Evolutionary conservation across 768 basidiomycete species (phyloP), one percentile per base, ranked within the genome.

Genomic region (Lactarius psammicola): DNA sequence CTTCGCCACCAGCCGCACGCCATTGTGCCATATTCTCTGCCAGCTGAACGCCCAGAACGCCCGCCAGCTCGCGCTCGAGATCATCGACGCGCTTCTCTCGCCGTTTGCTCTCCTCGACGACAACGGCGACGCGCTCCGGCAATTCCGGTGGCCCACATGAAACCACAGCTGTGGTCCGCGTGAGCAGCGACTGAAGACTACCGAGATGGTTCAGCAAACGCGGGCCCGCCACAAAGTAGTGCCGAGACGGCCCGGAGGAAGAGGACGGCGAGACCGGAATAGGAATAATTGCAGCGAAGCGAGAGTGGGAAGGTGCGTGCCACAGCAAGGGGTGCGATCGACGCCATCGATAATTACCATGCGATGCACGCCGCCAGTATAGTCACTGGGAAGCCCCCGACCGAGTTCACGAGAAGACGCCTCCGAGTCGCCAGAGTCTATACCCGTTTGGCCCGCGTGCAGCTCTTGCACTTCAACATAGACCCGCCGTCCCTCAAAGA

Each of bases 291-390:
- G 85, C 34, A 90, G 81, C 70, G 87, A 86, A 68, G 87, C 81
- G 57, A 95, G 81, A 60, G 85, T 86, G 7, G 93, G 90, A 60
- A 89, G 81, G 74, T 97, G 95, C 18, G 94, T 92, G 13, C 91
- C 89, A 63, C 89, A 90, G 75, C 92, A 92, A 86, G 89, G 89
- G 73, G 88, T 91, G 49, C 87, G 82, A 74, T 95, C 94, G 5
- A 94, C 79, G 15, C 86, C 87, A 59, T 94, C 90, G 60, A 97
- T 95, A 31, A 89, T 80, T 36, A 95, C 85, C 11, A 90, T 86
- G n/a, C 94, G 81, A 72, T 83, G 89, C 68, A 90, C 84, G 17
- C 87, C 88, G 4, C 88, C 89, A 7, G 87, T 86, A 70, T 92
- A 92, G 74, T 92, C 87, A 3, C 80, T 76, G 5, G 91, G 89